phyloP scores from a whole-genome alignment of 345 rosid genomes.

The Bretschneidera sinensis region DNA sequence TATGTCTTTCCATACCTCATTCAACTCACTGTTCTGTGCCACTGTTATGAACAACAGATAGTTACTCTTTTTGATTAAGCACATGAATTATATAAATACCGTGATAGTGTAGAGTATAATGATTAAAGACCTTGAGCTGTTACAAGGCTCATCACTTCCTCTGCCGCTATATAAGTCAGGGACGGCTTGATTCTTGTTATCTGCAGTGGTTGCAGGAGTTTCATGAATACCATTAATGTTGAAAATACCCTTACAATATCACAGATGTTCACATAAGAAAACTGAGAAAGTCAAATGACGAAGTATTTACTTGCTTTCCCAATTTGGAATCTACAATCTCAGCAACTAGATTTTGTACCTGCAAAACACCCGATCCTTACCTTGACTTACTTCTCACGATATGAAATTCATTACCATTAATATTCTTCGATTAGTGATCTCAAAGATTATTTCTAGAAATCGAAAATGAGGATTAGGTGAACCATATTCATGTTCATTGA shows the following conservation, averaged over 20 bases:
- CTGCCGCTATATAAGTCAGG: slow-evolving; percentile 80
- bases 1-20: slow-evolving; percentile 95
- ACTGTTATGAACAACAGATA: slow-evolving; percentile 38
- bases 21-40: slow-evolving; percentile 73
- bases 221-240: neutral
- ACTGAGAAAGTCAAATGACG: slow-evolving; percentile 2
- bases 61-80: slow-evolving; percentile 9
- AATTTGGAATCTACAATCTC: slow-evolving; percentile 88
- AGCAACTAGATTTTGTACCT: slow-evolving; percentile 91
- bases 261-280: slow-evolving; percentile 19
- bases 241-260: neutral
- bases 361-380: slow-evolving; percentile 13
- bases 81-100: neutral
- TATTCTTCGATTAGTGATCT: neutral
- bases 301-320: slow-evolving; percentile 76
- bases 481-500: neutral
- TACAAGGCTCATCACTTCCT: slow-evolving; percentile 97
- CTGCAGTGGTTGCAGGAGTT: slow-evolving; percentile 35
- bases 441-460: slow-evolving; percentile 3
- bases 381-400: slow-evolving; percentile 14
- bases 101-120: neutral
- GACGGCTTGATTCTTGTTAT: slow-evolving; percentile 77
- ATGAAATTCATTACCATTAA: slow-evolving; percentile 5
- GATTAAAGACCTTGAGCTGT: slow-evolving; percentile 82
- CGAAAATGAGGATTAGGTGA: slow-evolving; percentile 5